Evolutionary conservation across 2,329 filamentous ascomycete species (phyloP).

Genomic region (Trichoderma hamatum): DNA sequence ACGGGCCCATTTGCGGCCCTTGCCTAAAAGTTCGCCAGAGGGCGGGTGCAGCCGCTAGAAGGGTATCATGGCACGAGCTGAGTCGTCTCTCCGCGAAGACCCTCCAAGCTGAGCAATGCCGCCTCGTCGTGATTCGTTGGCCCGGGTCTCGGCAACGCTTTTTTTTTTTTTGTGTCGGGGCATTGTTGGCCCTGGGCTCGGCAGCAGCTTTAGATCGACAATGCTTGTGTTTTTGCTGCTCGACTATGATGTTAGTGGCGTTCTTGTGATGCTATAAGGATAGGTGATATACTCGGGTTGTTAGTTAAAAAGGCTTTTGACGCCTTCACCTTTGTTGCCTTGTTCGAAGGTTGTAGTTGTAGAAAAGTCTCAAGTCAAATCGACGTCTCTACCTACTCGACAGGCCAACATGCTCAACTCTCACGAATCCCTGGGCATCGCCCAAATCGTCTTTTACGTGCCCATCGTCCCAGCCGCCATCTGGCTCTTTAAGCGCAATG

Average conservation of each 20-base stretch:
- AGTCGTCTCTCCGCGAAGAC: background rate
- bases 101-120: background rate
- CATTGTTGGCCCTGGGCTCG: background rate
- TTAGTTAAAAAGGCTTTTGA: background rate
- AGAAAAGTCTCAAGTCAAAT: background rate
- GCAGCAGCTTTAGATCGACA: background rate
- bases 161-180: background rate
- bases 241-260: background rate
- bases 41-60: background rate
- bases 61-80: slow-evolving; percentile 24
- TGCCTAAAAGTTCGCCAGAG: background rate
- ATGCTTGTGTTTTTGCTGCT: background rate
- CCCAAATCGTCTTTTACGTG: slow-evolving; percentile 35
- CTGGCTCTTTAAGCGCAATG: slow-evolving; percentile 34
- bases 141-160: background rate
- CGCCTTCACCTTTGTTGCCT: background rate
- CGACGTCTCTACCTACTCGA: background rate
- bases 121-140: slow-evolving; percentile 2
- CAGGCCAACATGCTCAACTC: slow-evolving; percentile 29
- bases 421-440: slow-evolving; percentile 34
- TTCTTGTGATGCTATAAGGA: background rate
- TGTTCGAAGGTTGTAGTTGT: background rate
- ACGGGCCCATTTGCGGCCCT: background rate
- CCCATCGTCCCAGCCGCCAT: slow-evolving; percentile 34
- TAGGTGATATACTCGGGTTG: background rate